phyloP scores from a whole-genome alignment of 1,284 basidiomycete species.

The Melanopsichium pennsylvanicum region DNA sequence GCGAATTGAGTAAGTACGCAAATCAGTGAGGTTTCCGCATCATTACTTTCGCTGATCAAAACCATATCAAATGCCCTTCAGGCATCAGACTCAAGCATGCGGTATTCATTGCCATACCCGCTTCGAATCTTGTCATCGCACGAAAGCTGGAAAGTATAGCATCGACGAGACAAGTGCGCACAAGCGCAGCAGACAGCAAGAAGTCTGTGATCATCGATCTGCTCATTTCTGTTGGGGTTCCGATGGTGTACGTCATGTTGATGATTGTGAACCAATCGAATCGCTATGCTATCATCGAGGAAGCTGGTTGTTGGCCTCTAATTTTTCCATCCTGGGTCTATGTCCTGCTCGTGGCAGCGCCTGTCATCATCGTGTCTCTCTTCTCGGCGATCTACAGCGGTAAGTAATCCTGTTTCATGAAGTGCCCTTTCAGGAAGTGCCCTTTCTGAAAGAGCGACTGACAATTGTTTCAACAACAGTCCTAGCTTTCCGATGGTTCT shows the following conservation, averaged over 20 bases:
- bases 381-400: constrained; percentile 12
- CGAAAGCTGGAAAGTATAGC: constrained; percentile 19
- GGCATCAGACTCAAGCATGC: constrained; percentile 13
- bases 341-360: constrained; percentile 9
- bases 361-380: constrained; percentile 4
- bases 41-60: neutral
- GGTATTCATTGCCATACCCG: constrained; percentile 9
- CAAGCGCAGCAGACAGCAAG: constrained; percentile 1
- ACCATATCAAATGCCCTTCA: neutral
- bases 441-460: too few relatives aligned
- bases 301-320: constrained; percentile 19
- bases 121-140: constrained; percentile 23
- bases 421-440: too few relatives aligned
- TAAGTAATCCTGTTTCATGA: too few relatives aligned
- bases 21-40: neutral
- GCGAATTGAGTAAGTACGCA: constrained; percentile 17
- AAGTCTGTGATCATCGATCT: constrained; percentile 11
- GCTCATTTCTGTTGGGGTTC: constrained; percentile 13
- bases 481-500: constrained; percentile 24
- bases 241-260: constrained; percentile 6
- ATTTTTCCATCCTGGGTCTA: constrained; percentile 4
- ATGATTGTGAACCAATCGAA: constrained; percentile 27
- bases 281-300: constrained; percentile 10
- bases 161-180: constrained; percentile 11
- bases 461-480: neutral